Evolutionary conservation across 208 protist genomes (phyloP).

Genomic region (Entamoeba invadens): DNA sequence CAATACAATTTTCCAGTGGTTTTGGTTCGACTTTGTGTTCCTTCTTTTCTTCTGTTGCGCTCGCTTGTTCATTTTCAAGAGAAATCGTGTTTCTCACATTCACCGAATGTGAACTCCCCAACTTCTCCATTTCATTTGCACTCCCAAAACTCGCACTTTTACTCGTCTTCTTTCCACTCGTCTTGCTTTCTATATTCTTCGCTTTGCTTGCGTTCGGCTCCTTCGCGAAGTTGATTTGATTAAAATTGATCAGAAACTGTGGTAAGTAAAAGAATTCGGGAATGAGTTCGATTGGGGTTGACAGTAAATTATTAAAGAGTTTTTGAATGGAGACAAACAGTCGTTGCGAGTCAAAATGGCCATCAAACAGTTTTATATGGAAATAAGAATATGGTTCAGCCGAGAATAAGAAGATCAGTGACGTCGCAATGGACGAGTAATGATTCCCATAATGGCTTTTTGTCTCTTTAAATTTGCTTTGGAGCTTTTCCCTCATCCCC

Average conservation of each 20-base stretch:
- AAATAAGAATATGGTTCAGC: constrained; percentile 36
- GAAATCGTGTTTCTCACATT: no score
- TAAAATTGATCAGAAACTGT: constrained; percentile 33
- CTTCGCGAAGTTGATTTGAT: constrained; percentile 33
- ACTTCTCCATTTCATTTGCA: no score
- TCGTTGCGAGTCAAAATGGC: constrained; percentile 63
- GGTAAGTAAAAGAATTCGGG: constrained; percentile 52
- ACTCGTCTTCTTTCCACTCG: no score
- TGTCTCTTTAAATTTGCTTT: constrained; percentile 22
- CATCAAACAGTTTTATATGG: constrained; percentile 34
- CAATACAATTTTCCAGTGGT: no score
- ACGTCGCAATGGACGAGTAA: constrained; percentile 30
- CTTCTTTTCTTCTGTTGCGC: no score
- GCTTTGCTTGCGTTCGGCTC: no score
- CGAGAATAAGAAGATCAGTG: constrained; percentile 41
- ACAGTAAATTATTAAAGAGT: constrained; percentile 53
- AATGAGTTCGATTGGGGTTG: constrained; percentile 48
- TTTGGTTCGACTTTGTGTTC: constrained; percentile 15
- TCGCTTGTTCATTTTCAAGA: no score
- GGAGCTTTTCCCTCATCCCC: not conserved
- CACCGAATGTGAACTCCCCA: no score
- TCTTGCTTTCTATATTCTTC: no score
- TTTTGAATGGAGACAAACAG: constrained; percentile 63
- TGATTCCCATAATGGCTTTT: constrained; percentile 45
- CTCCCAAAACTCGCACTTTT: no score